Conservation (phyloP, 805 yeast species). For the Teunomyces aglyptinius region DNA sequence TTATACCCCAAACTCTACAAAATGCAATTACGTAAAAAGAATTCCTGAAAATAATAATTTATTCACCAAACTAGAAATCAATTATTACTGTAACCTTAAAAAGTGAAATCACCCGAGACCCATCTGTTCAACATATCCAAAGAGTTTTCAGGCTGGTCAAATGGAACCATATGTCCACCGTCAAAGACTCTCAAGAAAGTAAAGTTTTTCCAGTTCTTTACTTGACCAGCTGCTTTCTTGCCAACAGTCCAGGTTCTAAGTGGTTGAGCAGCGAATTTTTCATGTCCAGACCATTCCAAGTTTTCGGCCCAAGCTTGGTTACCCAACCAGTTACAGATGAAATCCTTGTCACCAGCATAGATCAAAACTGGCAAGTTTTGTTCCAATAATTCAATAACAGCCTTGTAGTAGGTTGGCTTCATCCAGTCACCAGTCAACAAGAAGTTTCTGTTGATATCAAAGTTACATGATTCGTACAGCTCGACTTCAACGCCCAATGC, state of each 20-base stretch:
- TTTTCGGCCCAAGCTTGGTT: conserved; percentile 78
- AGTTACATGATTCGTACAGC: conserved; percentile 70
- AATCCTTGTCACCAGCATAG: conserved; percentile 95
- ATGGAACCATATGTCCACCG: conserved; percentile 28
- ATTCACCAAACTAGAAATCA: not conserved
- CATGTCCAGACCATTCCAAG: conserved; percentile 62
- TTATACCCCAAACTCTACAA: not conserved
- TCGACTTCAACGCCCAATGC: conserved; percentile 92
- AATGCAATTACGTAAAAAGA: too few species aligned
- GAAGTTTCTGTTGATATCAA: conserved; percentile 76
- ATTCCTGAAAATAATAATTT: not conserved
- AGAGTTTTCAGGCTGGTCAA: conserved; percentile 20
- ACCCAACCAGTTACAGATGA: conserved; percentile 91
- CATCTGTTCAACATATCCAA: conserved; percentile 26
- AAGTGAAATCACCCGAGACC: conserved; percentile 18
- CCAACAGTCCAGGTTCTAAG: conserved; percentile 43
- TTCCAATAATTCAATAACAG: conserved; percentile 65
- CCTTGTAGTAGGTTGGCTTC: conserved; percentile 62
- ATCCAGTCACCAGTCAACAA: conserved; percentile 87
- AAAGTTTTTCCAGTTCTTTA: conserved; percentile 27
- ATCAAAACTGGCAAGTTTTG: conserved; percentile 73
- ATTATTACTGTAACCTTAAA: not conserved
- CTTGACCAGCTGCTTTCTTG: conserved; percentile 34
- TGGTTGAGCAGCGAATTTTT: conserved; percentile 43
- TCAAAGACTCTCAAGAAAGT: conserved; percentile 24